A percentile compares a stretch with the other conserved stretches of the same genome.
Conservation (phyloP, 176 grass and related monocot genomes). For the Rhynchospora breviuscula region DNA sequence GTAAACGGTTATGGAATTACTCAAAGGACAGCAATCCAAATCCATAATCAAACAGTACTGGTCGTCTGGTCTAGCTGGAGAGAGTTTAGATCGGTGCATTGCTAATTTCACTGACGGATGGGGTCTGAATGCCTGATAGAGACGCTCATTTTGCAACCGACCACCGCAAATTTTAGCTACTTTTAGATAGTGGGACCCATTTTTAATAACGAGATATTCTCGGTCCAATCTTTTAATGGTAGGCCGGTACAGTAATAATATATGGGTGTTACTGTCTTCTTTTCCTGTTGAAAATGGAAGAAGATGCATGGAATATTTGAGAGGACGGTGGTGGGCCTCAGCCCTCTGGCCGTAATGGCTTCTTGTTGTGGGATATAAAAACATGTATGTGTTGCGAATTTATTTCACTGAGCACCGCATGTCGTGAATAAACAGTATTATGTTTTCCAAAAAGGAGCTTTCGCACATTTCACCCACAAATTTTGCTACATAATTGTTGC, state of each 20-base stretch:
- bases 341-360: background rate
- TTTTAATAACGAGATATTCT: background rate
- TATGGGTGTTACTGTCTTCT: background rate
- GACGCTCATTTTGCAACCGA: background rate
- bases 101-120: background rate
- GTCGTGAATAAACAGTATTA: background rate
- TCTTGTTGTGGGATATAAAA: background rate
- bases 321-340: background rate
- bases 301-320: slow-evolving; percentile 6
- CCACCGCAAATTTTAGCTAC: background rate
- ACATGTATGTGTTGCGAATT: background rate
- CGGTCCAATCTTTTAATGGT: background rate
- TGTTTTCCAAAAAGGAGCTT: background rate
- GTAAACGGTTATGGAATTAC: too few species aligned
- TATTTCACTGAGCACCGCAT: background rate
- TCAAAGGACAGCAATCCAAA: too few species aligned
- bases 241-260: background rate
- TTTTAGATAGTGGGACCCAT: background rate
- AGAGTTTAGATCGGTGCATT: background rate
- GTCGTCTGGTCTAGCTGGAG: background rate
- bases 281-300: background rate
- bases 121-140: background rate
- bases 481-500: background rate
- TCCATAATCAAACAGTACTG: background rate
- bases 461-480: background rate